phyloP scores from a whole-genome alignment of 2,329 filamentous ascomycete species.

The Penicillium sp. region DNA sequence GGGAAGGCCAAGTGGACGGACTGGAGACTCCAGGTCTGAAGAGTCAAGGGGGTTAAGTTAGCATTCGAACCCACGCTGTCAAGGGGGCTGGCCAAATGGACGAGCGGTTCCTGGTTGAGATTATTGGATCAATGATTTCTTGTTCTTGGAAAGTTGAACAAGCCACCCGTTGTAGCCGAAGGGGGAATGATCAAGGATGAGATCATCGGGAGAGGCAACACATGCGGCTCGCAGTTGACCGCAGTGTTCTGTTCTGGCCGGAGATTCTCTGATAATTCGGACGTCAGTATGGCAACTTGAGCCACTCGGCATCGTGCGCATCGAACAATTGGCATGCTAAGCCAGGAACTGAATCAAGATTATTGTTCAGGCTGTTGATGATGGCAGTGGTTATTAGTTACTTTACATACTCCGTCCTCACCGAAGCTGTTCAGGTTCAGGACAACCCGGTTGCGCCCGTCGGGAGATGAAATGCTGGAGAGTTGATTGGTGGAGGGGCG shows the following conservation, averaged over 20 bases:
- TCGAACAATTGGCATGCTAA: not conserved
- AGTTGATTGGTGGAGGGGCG: slow-evolving; percentile 35
- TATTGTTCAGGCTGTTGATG: not conserved
- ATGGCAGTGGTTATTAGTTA: too few species aligned
- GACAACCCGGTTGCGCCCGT: slow-evolving; percentile 40
- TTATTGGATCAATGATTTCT: not conserved
- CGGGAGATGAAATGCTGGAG: slow-evolving; percentile 33
- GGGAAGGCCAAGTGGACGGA: slow-evolving; percentile 9
- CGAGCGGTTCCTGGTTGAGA: not conserved
- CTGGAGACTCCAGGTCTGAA: slow-evolving; percentile 8
- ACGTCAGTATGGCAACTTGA: not conserved
- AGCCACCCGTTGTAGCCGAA: not conserved
- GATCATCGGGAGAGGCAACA: slow-evolving; percentile 15
- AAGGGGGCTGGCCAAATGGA: not conserved
- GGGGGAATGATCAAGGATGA: slow-evolving; percentile 22
- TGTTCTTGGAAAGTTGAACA: not conserved
- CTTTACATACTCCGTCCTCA: slow-evolving; percentile 3
- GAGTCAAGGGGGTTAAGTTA: not conserved
- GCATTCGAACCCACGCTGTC: not conserved
- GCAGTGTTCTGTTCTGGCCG: too few species aligned
- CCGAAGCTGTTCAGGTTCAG: slow-evolving; percentile 8
- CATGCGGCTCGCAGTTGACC: not conserved
- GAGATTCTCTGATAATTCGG: not conserved
- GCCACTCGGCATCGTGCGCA: not conserved
- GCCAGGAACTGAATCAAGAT: not conserved